Evolutionary conservation across 2,329 filamentous ascomycete genomes (phyloP).

Genomic region (Pestalotiopsis fici): DNA sequence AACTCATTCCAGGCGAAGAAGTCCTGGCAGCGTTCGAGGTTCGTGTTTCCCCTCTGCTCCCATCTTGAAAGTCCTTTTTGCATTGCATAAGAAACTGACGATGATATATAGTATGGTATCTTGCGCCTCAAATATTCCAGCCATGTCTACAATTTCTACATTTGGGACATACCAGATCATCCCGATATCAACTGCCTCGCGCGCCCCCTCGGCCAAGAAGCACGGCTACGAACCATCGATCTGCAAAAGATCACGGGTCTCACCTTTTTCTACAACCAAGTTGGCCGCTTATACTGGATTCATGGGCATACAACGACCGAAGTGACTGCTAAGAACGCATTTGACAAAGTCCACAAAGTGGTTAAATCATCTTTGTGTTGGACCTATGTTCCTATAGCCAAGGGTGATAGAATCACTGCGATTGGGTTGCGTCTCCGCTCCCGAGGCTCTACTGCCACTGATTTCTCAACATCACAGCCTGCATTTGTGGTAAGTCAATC

Average conservation of each 20-base stretch:
- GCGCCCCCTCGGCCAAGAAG: background rate
- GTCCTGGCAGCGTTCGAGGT: constrained; percentile 5
- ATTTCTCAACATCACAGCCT: constrained; percentile 1
- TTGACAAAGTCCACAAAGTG: background rate
- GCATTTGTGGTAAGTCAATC: constrained; percentile 3
- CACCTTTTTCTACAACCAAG: background rate
- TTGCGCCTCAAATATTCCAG: background rate
- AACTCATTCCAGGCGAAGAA: background rate
- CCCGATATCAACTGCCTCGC: background rate
- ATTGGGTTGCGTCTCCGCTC: background rate
- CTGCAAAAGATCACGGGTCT: background rate
- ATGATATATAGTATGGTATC: background rate
- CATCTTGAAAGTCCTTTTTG: background rate
- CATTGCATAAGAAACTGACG: background rate
- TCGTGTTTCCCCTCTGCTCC: background rate
- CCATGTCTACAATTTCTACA: background rate
- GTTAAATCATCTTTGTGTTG: background rate
- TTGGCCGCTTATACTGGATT: background rate
- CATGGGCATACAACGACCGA: background rate
- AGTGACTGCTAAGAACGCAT: background rate
- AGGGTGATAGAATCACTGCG: background rate
- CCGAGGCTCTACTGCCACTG: background rate
- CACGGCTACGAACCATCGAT: constrained; percentile 1
- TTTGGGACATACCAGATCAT: constrained; percentile 7
- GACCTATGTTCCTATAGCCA: constrained; percentile 7